Base-by-base conservation (phyloP, 768 basidiomycete species). In the Mycena latifolia region DNA sequence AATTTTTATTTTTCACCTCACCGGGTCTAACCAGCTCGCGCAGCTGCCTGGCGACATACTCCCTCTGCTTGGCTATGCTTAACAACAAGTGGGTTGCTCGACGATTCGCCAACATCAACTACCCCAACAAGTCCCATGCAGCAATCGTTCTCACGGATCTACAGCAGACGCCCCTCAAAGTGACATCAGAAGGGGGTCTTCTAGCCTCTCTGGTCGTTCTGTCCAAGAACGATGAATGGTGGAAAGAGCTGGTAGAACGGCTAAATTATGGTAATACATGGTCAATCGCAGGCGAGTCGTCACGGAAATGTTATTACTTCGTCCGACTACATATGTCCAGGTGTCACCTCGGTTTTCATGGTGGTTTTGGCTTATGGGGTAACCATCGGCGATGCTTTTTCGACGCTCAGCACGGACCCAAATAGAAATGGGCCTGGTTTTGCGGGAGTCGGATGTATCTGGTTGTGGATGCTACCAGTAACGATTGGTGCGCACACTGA, bases 11-110 rank as follows among this genome's bases (percentile, higher is more conserved):
- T n/a, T n/a, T n/a, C n/a, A n/a, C n/a, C n/a, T n/a, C n/a, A n/a
- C n/a, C n/a, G n/a, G n/a, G n/a, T n/a, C n/a, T n/a, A n/a, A n/a
- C n/a, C n/a, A n/a, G n/a, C n/a, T n/a, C n/a, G n/a, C n/a, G n/a
- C n/a, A n/a, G n/a, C n/a, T 71, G 71, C 4, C 78, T 86, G 3
- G 82, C 85, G 0, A 80, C 79, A 5, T 86, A 84, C 67, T 85
- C 85, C 1, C 58, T 85, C 10, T 77, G 68, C 24, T 28, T 85
- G 18, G 82, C 84, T 10, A 76, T 82, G 5, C 76, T 84, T 18
- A 85, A 84, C 59, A 69, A 75, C n/a, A 75, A 80, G 27, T 85
- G 82, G 82, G 71, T 84, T 58, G 73, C 76, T 3, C 74, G 71
- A 31, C 76, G 73, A 0, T 79, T 79, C 63, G 55, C 76, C 9